These are phyloP conservation scores for Nannizziopsis arthrosporioides DNA, from an alignment of 2,329 filamentous ascomycete species.

Conservation along the genomic window DNA sequence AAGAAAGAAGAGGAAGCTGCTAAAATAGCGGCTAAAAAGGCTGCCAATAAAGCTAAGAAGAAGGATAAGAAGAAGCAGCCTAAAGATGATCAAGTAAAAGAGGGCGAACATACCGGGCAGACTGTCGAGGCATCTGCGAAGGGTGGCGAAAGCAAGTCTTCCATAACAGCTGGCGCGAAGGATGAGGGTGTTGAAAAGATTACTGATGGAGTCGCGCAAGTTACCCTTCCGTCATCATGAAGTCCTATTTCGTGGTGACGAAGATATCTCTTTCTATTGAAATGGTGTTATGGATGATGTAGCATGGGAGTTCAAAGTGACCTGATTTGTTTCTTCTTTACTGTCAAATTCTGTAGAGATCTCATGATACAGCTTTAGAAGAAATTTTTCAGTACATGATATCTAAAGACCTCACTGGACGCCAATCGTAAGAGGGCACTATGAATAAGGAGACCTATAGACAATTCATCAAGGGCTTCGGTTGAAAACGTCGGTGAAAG, in stretches of 20 bases:
- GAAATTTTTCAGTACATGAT: too few relatives aligned
- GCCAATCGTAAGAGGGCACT: too few relatives aligned
- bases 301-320: neutral
- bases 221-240: slow-evolving; percentile 32
- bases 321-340: too few relatives aligned
- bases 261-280: neutral
- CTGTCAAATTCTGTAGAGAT: too few relatives aligned
- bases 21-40: slow-evolving; percentile 34
- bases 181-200: slow-evolving; percentile 32
- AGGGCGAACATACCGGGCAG: slow-evolving; percentile 6
- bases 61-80: slow-evolving; percentile 22
- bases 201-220: slow-evolving; percentile 33
- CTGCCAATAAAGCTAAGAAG: slow-evolving; percentile 26
- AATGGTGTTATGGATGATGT: neutral
- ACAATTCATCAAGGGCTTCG: too few relatives aligned
- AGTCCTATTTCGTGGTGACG: neutral
- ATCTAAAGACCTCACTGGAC: too few relatives aligned
- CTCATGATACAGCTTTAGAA: too few relatives aligned
- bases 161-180: slow-evolving; percentile 18
- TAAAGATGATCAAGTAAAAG: slow-evolving; percentile 14
- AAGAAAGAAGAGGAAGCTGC: slow-evolving; percentile 58
- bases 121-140: slow-evolving; percentile 29
- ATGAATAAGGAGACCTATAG: too few relatives aligned
- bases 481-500: too few relatives aligned
- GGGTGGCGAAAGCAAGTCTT: slow-evolving; percentile 22